Conservation (phyloP, 2,329 filamentous ascomycete genomes). For the Gnomoniopsis smithogilvyi region DNA sequence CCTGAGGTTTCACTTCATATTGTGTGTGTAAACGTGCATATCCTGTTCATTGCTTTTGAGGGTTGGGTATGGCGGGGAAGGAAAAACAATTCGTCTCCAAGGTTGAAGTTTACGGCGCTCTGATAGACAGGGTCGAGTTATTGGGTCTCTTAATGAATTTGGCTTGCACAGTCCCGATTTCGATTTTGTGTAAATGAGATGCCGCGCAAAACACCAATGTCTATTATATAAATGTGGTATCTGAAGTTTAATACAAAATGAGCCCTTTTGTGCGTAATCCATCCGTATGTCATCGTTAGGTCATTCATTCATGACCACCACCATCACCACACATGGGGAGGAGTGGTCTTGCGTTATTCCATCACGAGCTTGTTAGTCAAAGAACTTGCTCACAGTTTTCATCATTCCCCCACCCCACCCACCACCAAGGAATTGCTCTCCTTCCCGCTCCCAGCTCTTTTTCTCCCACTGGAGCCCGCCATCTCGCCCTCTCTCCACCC, state of each 20-base stretch:
- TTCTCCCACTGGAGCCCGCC: slow-evolving; percentile 37
- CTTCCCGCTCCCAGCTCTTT: slow-evolving; percentile 31
- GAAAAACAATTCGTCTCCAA: neutral
- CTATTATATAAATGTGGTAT: slow-evolving; percentile 12
- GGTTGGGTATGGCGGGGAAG: neutral
- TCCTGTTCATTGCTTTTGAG: neutral
- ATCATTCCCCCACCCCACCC: slow-evolving; percentile 19
- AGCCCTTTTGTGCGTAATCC: neutral
- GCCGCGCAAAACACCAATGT: neutral
- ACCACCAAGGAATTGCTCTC: slow-evolving; percentile 22
- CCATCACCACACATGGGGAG: neutral
- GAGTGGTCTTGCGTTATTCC: neutral
- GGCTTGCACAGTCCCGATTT: neutral
- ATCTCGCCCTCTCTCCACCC: slow-evolving; percentile 32
- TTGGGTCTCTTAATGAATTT: slow-evolving; percentile 4
- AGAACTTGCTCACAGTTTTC: slow-evolving; percentile 30
- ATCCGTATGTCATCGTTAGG: neutral
- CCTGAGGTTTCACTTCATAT: neutral
- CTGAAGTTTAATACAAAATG: slow-evolving; percentile 2
- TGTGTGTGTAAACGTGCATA: neutral
- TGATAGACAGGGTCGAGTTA: slow-evolving; percentile 3
- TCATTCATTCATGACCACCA: slow-evolving; percentile 8
- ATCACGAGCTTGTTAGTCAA: slow-evolving; percentile 24
- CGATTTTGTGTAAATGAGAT: neutral
- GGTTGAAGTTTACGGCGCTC: neutral